phyloP scores from a whole-genome alignment of 1,284 basidiomycete species.

The Polyporus tsugae region DNA sequence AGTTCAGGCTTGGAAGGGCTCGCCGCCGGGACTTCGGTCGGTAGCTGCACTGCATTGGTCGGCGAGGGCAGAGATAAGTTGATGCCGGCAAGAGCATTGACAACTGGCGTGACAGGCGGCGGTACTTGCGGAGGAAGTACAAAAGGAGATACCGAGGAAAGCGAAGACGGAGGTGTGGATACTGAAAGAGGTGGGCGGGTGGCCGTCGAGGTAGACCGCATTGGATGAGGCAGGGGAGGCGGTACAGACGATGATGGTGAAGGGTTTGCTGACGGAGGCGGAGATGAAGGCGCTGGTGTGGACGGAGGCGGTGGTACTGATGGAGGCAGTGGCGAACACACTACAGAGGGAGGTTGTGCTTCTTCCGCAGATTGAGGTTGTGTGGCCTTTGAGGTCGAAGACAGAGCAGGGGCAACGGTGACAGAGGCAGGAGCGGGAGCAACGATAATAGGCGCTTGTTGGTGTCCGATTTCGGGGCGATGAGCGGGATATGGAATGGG shows the following conservation, averaged over 20 bases:
- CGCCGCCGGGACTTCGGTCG: not conserved
- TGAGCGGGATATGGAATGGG: not conserved
- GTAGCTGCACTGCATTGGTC: slow-evolving; percentile 13
- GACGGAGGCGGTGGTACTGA: not conserved
- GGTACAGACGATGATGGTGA: not conserved
- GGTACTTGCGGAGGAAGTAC: not conserved
- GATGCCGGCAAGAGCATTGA: not conserved
- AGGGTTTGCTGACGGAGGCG: not conserved
- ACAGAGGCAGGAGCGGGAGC: not conserved
- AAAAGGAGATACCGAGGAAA: not conserved
- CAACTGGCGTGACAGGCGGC: slow-evolving; percentile 4
- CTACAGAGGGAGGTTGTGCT: not conserved
- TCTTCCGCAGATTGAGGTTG: not conserved
- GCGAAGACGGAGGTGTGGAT: not conserved
- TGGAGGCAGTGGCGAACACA: not conserved
- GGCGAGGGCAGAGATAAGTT: not conserved
- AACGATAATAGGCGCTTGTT: not conserved
- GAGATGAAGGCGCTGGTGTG: not conserved
- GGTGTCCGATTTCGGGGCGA: not conserved
- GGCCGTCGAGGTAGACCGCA: not conserved
- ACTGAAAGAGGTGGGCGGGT: not conserved
- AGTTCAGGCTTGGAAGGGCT: not conserved
- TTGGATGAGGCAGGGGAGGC: not conserved
- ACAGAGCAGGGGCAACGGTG: not conserved
- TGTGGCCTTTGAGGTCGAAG: not conserved